Conservation (phyloP, 352 stramenopile species). For the Aphanomyces stellatus region DNA sequence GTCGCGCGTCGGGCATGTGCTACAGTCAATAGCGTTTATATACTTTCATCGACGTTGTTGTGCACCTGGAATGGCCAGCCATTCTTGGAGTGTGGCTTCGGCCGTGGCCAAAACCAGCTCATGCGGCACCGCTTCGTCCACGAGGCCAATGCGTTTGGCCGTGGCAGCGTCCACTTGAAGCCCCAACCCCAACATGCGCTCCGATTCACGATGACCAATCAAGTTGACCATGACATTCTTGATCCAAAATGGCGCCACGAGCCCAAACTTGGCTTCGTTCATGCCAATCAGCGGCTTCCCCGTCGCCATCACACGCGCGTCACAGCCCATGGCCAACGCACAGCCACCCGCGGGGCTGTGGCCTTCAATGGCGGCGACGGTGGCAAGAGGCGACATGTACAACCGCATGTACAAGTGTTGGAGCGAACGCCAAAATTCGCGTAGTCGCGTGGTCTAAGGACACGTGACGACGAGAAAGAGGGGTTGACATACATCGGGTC, state of each 20-base stretch:
- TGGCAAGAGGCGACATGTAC: slow-evolving; percentile 85
- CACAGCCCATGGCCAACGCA: slow-evolving; percentile 89
- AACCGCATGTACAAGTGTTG: slow-evolving; percentile 90
- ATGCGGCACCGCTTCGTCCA: slow-evolving; percentile 64
- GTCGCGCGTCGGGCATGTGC: slow-evolving; percentile 58
- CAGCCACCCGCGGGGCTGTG: slow-evolving; percentile 90
- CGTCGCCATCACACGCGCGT: slow-evolving; percentile 92
- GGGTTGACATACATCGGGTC: slow-evolving; percentile 53
- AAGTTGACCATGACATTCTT: slow-evolving; percentile 76
- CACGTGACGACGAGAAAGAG: not conserved
- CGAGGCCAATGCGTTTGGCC: slow-evolving; percentile 59
- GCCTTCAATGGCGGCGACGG: slow-evolving; percentile 85
- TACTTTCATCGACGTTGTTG: not conserved
- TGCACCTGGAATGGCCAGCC: slow-evolving; percentile 69
- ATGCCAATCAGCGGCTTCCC: slow-evolving; percentile 86
- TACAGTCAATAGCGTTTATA: slow-evolving; percentile 19
- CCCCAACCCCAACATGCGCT: slow-evolving; percentile 80
- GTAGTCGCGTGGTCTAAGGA: not conserved
- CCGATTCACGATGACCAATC: slow-evolving; percentile 67
- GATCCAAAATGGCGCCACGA: slow-evolving; percentile 80
- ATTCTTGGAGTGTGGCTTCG: slow-evolving; percentile 55
- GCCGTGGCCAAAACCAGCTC: slow-evolving; percentile 67
- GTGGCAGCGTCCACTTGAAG: slow-evolving; percentile 69
- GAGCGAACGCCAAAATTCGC: slow-evolving; percentile 87
- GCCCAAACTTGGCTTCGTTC: slow-evolving; percentile 91